Conservation (phyloP, 805 yeast species). For the Yarrowia porcina region DNA sequence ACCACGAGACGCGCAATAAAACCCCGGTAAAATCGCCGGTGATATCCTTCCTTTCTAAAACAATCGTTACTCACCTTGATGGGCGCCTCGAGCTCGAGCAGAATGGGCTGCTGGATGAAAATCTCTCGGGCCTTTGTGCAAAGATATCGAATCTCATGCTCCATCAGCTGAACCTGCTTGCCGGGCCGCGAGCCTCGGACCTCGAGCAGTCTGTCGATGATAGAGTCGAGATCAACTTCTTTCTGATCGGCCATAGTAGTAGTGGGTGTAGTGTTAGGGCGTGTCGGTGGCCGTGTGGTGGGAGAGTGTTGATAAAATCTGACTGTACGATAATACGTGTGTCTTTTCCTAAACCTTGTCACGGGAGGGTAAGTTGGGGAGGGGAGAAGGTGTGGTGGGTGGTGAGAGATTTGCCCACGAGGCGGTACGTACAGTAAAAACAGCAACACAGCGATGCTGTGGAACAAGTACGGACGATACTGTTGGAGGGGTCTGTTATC, state of each 20-base stretch:
- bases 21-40: not conserved
- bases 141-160: conserved; percentile 88
- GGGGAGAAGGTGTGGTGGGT: conserved; percentile 7
- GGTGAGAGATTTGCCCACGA: conserved; percentile 16
- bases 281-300: conserved; percentile 21
- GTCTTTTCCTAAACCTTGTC: conserved; percentile 24
- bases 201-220: conserved; percentile 92
- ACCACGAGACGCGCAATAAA: not conserved
- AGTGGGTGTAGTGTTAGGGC: conserved; percentile 15
- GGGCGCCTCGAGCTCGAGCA: conserved; percentile 95
- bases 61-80: conserved; percentile 49
- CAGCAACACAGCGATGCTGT: too few relatives aligned
- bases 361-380: conserved; percentile 25
- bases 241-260: conserved; percentile 39
- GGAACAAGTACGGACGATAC: too few relatives aligned
- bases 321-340: conserved; percentile 25
- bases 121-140: conserved; percentile 98
- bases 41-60: not conserved
- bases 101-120: conserved; percentile 94
- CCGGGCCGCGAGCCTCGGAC: conserved; percentile 99
- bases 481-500: too few relatives aligned
- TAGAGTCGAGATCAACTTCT: conserved; percentile 94
- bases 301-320: conserved; percentile 23
- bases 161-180: conserved; percentile 89
- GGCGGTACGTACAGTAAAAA: not conserved